Conservation (phyloP, 2,329 filamentous ascomycete species). For the Colletotrichum lentis region DNA sequence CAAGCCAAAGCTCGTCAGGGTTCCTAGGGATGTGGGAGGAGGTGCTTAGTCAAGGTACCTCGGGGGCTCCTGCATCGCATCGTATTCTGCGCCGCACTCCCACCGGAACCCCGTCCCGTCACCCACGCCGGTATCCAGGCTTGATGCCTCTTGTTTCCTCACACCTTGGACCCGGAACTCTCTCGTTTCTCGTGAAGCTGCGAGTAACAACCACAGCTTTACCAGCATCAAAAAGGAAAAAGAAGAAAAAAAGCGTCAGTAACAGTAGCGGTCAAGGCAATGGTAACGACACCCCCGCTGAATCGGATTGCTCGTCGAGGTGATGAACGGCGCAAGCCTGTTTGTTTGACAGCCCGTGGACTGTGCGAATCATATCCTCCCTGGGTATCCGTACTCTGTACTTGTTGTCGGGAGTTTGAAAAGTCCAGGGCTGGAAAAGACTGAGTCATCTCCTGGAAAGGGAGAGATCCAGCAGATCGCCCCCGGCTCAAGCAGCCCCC, state of each 20-base stretch:
- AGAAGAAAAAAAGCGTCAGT: constrained; percentile 6
- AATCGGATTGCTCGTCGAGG: neutral
- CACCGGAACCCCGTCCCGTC: neutral
- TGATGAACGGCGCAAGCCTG: neutral
- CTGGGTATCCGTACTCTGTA: no score
- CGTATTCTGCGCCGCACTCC: constrained; percentile 10
- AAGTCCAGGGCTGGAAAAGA: constrained; percentile 2
- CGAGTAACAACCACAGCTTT: constrained; percentile 5
- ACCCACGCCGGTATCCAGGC: neutral
- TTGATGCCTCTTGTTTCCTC: neutral
- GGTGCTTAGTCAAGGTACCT: constrained; percentile 27
- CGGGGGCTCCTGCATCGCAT: constrained; percentile 21
- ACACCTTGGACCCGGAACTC: neutral
- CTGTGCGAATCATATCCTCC: neutral
- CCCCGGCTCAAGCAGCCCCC: constrained; percentile 20
- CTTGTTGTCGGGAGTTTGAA: no score
- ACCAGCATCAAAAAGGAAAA: constrained; percentile 16
- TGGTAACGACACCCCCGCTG: no score
- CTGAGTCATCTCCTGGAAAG: constrained; percentile 15
- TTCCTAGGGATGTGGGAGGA: constrained; percentile 20
- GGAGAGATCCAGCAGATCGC: constrained; percentile 6
- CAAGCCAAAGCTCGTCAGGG: no score
- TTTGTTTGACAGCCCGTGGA: neutral
- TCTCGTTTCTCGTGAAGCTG: constrained; percentile 5
- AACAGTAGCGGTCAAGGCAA: constrained; percentile 6